These are phyloP conservation scores for Claviceps fusiformis DNA, from an alignment of 2,329 filamentous ascomycete species.

Conservation along the genomic window DNA sequence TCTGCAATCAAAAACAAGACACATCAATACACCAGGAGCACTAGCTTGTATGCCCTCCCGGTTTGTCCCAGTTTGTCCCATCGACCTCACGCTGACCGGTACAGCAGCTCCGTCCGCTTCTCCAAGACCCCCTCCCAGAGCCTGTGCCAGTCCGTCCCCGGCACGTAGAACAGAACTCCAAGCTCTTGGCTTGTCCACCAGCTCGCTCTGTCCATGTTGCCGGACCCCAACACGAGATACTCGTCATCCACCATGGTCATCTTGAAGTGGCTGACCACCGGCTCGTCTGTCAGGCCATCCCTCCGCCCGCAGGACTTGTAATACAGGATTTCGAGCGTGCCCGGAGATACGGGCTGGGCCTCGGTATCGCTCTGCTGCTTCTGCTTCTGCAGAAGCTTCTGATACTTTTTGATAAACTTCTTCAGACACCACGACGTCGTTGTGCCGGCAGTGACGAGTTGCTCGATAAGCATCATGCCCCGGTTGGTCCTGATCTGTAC, in stretches of 20 bases:
- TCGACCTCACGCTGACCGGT: background rate
- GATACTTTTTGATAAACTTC: conserved; percentile 43
- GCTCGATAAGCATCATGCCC: conserved; percentile 64
- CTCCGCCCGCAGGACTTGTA: conserved; percentile 31
- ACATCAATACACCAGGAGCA: too few relatives aligned
- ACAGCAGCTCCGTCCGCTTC: conserved; percentile 18
- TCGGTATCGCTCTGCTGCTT: conserved; percentile 22
- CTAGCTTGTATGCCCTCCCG: too few relatives aligned
- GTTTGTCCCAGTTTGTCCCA: too few relatives aligned
- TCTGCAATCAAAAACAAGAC: too few relatives aligned
- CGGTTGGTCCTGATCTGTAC: conserved; percentile 55
- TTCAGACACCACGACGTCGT: conserved; percentile 54
- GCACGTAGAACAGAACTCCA: conserved; percentile 46
- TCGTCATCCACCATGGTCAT: conserved; percentile 58
- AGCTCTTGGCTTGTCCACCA: conserved; percentile 82
- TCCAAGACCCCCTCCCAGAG: conserved; percentile 26
- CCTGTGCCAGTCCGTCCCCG: conserved; percentile 20
- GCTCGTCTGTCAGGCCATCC: conserved; percentile 32
- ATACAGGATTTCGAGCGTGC: conserved; percentile 44
- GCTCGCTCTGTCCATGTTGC: conserved; percentile 73
- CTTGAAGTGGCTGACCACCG: conserved; percentile 66
- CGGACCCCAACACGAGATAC: conserved; percentile 59
- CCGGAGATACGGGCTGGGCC: conserved; percentile 26
- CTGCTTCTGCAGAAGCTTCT: conserved; percentile 11
- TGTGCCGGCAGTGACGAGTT: conserved; percentile 65